Percentiles rank a stretch among this genome's conserved stretches.
Evolutionary conservation across 495 filamentous ascomycete genomes (phyloP).

Genomic region (Aspergillus carlsbadensis): DNA sequence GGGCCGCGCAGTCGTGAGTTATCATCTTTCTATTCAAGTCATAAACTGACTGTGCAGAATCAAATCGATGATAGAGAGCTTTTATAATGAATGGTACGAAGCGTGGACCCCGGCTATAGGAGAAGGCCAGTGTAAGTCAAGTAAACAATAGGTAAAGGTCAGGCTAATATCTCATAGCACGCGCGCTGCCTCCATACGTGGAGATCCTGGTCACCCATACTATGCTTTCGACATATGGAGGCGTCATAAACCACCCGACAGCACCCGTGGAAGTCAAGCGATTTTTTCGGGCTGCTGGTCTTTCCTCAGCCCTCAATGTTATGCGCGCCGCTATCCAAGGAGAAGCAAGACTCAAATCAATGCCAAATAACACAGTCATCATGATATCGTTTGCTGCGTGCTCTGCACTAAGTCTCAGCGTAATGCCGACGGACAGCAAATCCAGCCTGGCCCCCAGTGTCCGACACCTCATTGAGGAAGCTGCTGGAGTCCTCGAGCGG

Average conservation of each 20-base stretch:
- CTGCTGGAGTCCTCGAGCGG: conserved; percentile 65
- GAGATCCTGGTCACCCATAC: conserved; percentile 74
- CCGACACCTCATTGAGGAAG: conserved; percentile 65
- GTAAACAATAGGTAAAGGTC: too few relatives aligned
- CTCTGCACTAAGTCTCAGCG: conserved; percentile 63
- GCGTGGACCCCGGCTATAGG: conserved; percentile 61
- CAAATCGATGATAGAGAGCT: conserved; percentile 58
- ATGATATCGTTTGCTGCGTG: conserved; percentile 77
- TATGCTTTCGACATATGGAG: conserved; percentile 67
- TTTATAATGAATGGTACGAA: conserved; percentile 61
- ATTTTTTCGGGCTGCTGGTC: conserved; percentile 66
- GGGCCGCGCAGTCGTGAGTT: conserved; percentile 56
- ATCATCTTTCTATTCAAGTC: background rate
- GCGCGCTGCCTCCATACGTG: conserved; percentile 67
- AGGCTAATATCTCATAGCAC: conserved; percentile 37
- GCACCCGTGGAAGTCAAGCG: conserved; percentile 67
- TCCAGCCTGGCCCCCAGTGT: conserved; percentile 67
- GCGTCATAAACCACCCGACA: conserved; percentile 72
- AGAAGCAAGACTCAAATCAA: conserved; percentile 65
- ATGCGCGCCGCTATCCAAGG: conserved; percentile 71
- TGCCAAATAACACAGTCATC: conserved; percentile 76
- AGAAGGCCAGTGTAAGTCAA: conserved; percentile 48
- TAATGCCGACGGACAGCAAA: conserved; percentile 49
- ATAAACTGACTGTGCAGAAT: conserved; percentile 37
- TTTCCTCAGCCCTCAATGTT: conserved; percentile 71